Conservation (phyloP, 495 filamentous ascomycete species). For the Cudoniella acicularis region DNA sequence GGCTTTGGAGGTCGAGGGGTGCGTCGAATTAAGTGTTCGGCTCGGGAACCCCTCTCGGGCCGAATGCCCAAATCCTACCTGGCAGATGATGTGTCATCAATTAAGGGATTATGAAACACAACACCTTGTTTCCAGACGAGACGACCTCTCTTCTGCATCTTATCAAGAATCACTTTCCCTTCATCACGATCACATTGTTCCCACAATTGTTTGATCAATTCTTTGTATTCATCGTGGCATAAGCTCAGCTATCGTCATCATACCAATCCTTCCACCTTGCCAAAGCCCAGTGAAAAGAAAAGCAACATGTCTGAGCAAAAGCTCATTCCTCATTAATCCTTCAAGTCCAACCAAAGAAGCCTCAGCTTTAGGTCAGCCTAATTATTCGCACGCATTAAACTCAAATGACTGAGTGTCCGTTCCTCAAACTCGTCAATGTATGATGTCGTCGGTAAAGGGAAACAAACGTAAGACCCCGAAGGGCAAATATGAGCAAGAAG, state of each 20-base stretch:
- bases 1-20: too few relatives aligned
- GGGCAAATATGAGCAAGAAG: conserved; percentile 23
- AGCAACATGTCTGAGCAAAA: not conserved
- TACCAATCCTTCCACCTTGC: not conserved
- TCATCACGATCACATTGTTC: too few relatives aligned
- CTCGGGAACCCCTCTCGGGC: too few relatives aligned
- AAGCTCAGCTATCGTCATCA: not conserved
- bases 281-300: not conserved
- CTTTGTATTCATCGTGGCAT: not conserved
- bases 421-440: conserved; percentile 15
- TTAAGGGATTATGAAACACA: too few relatives aligned
- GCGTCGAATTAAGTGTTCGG: too few relatives aligned
- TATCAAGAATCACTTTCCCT: too few relatives aligned
- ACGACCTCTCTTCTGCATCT: too few relatives aligned
- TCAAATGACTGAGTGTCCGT: not conserved
- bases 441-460: conserved; percentile 14
- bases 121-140: too few relatives aligned
- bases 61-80: too few relatives aligned
- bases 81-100: too few relatives aligned
- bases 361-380: not conserved
- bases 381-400: not conserved
- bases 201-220: not conserved
- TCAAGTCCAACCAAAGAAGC: not conserved
- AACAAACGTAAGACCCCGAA: conserved; percentile 4
- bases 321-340: not conserved